These are phyloP conservation scores for Psilocybe cubensis DNA, from an alignment of 768 basidiomycete species.

Conservation along the genomic window DNA sequence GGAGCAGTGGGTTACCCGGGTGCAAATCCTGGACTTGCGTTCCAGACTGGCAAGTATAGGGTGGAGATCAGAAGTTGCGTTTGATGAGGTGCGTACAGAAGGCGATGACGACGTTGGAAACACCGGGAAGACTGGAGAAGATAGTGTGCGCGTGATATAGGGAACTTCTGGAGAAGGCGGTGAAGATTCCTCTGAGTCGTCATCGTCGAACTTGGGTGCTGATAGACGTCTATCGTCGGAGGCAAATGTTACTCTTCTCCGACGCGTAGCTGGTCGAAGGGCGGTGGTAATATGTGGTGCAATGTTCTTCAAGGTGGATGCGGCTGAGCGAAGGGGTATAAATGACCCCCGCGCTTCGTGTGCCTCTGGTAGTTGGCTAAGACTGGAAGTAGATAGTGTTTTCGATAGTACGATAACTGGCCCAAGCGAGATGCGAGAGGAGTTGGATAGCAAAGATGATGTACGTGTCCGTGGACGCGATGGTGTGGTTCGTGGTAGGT, in stretches of 20 bases:
- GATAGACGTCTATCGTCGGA: slow-evolving; percentile 23
- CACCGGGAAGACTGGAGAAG: slow-evolving; percentile 14
- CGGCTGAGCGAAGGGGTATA: slow-evolving; percentile 31
- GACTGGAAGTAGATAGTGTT: slow-evolving; percentile 21
- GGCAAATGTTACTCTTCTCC: slow-evolving; percentile 23
- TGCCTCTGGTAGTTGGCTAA: slow-evolving; percentile 22
- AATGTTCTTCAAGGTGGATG: slow-evolving; percentile 22
- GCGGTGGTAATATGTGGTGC: slow-evolving; percentile 19
- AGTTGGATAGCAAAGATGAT: slow-evolving; percentile 30
- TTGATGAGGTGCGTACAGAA: slow-evolving; percentile 6
- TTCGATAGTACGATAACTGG: slow-evolving; percentile 27
- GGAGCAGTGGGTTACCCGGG: slow-evolving; percentile 42
- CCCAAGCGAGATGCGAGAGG: slow-evolving; percentile 22
- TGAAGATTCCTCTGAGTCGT: slow-evolving; percentile 14
- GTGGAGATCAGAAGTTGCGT: slow-evolving; percentile 31
- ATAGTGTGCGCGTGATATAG: slow-evolving; percentile 21
- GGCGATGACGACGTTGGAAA: slow-evolving; percentile 23
- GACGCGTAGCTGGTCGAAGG: slow-evolving; percentile 11
- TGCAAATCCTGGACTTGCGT: slow-evolving; percentile 52
- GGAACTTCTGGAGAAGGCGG: slow-evolving; percentile 21
- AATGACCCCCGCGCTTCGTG: slow-evolving; percentile 31
- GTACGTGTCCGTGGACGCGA: slow-evolving; percentile 24
- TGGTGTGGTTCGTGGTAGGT: neutral
- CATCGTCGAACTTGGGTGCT: slow-evolving; percentile 17
- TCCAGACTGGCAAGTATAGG: slow-evolving; percentile 57